Evolutionary conservation across 495 filamentous ascomycete species (phyloP), one percentile per base, ranked within the genome.

Genomic region (Neurospora sublineolata): DNA sequence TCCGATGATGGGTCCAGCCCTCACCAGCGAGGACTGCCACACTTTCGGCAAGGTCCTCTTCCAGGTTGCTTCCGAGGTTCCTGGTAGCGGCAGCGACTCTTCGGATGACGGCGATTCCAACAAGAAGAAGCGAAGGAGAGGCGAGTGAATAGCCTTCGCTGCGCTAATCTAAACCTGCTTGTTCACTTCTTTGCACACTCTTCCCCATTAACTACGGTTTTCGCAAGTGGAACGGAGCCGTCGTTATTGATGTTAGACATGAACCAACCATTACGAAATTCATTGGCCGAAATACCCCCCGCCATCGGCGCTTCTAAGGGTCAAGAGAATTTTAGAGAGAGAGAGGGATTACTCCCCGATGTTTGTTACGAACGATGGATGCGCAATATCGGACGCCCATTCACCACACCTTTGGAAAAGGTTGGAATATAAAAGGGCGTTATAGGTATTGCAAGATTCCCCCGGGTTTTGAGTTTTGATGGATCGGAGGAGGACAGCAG

Each of bases 61-160:
- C 82, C 89, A 92, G 77, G 87, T 92, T 38, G 89, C 92, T 37
- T 85, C 88, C 72, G 88, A 90, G 72, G 85, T 89, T 58, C 86
- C 89, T 41, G 90, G 88, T 36, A 90, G 89, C 75, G 76, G 74
- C 8, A 84, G 82, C 73, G 88, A 87, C 20, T 86, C 86, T 4
- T 84, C 85, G 36, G 84, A 88, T 70, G 86, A 85, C 23, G 83
- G 80, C 78, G 83, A 85, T 60, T 80, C 80, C 71, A 79, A 84
- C 75, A 82, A 82, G 76, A 93, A 92, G 88, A 94, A 94, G 89
- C 87, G 91, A 81, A 94, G 93, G 88, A 88, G 92, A 74, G 78
- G 80, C 60, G 84, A 86, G 38, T 88, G 83, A 77, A 80, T 72
- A 67, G 44, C 12, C 38, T 68, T 44, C 44, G n/a, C 68, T 70